Evolutionary conservation across 192 early-diverging fungal species (phyloP).

Genomic region (Thamnidium elegans): DNA sequence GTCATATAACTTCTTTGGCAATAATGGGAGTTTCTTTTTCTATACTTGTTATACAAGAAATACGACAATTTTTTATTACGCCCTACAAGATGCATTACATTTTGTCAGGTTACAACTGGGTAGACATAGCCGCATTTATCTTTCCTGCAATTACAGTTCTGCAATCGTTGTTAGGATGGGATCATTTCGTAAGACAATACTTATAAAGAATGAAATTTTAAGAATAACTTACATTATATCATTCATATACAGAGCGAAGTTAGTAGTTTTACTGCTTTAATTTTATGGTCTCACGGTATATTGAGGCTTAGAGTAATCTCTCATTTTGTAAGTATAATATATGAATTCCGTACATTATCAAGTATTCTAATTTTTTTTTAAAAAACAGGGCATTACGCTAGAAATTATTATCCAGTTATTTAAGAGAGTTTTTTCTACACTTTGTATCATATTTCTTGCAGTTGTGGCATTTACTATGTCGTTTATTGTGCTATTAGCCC

Average conservation of each 20-base stretch:
- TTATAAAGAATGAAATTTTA: no score
- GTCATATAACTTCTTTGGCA: background rate
- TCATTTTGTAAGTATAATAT: slow-evolving; percentile 17
- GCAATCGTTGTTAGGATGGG: background rate
- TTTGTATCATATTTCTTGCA: background rate
- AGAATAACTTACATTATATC: no score
- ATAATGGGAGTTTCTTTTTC: background rate
- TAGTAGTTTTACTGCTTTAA: background rate
- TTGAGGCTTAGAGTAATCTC: slow-evolving; percentile 1
- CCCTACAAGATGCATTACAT: slow-evolving; percentile 7
- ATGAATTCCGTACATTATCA: background rate
- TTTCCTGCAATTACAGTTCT: no score
- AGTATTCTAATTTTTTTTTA: background rate
- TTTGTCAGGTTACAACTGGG: background rate
- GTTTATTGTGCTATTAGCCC: slow-evolving; percentile 11
- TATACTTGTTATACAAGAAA: slow-evolving; percentile 4
- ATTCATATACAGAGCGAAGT: background rate
- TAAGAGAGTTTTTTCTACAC: slow-evolving; percentile 5
- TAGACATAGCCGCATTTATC: slow-evolving; percentile 2
- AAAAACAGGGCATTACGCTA: background rate
- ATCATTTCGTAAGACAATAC: background rate
- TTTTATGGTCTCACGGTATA: slow-evolving; percentile 18
- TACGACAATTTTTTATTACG: background rate
- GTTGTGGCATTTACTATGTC: slow-evolving; percentile 8
- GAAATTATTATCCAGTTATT: slow-evolving; percentile 12